These are phyloP conservation scores for Phytophthora macrochlamydospora DNA, from an alignment of 352 stramenopile genomes.

Conservation along the genomic window DNA sequence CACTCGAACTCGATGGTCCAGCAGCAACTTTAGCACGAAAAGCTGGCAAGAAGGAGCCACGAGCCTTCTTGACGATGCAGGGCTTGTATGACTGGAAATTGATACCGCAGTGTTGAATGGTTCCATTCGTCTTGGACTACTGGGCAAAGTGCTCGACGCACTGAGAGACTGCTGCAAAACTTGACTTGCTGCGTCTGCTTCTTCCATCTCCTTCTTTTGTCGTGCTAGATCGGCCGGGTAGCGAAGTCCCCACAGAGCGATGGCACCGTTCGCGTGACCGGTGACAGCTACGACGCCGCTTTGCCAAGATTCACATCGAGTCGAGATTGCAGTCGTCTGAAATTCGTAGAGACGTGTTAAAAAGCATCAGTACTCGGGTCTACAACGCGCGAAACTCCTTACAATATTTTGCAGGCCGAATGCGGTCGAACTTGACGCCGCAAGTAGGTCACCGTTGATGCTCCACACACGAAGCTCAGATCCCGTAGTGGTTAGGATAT, in stretches of 20 bases:
- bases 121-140: slow-evolving; percentile 7
- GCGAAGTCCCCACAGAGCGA: slow-evolving; percentile 68
- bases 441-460: slow-evolving; percentile 80
- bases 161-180: neutral
- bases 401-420: slow-evolving; percentile 66
- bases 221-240: slow-evolving; percentile 61
- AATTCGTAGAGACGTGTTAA: neutral
- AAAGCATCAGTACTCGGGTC: too few relatives aligned
- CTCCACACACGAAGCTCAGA: slow-evolving; percentile 74
- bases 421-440: slow-evolving; percentile 41
- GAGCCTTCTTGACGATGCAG: slow-evolving; percentile 30
- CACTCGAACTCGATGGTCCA: slow-evolving; percentile 67
- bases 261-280: slow-evolving; percentile 73
- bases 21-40: slow-evolving; percentile 74
- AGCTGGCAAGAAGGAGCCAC: slow-evolving; percentile 71
- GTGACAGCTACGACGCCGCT: slow-evolving; percentile 68
- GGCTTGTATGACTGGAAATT: slow-evolving; percentile 8
- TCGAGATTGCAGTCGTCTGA: slow-evolving; percentile 64
- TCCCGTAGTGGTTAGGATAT: slow-evolving; percentile 57
- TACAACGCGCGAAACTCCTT: slow-evolving; percentile 11
- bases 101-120: slow-evolving; percentile 4
- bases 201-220: slow-evolving; percentile 27
- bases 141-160: neutral
- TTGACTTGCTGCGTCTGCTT: slow-evolving; percentile 5
- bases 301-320: slow-evolving; percentile 78